phyloP scores from a whole-genome alignment of 164 flowering plant genomes.

The Malania oleifera region DNA sequence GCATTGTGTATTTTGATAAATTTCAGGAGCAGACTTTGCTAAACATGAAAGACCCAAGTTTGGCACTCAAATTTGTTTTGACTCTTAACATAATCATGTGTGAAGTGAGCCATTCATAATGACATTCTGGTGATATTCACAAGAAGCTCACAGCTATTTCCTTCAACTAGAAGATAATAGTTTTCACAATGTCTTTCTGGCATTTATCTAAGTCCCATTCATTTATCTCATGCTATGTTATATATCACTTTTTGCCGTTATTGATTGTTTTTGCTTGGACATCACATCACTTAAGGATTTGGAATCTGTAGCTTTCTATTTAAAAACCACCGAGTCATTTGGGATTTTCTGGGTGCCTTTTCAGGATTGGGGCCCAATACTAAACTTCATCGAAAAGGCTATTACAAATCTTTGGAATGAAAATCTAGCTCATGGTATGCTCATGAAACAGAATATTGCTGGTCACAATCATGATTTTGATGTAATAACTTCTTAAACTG shows the following conservation, averaged over 20 bases:
- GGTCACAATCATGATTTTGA: neutral
- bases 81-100: neutral
- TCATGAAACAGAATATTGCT: neutral
- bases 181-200: too few species aligned
- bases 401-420: conserved; percentile 47
- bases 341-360: neutral
- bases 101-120: too few species aligned
- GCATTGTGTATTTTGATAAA: too few species aligned
- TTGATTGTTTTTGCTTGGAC: too few species aligned
- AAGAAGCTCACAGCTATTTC: too few species aligned
- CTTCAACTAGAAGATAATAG: too few species aligned
- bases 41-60: too few species aligned
- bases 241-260: too few species aligned
- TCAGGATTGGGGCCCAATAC: conserved; percentile 77
- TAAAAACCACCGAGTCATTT: neutral
- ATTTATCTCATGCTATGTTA: too few species aligned
- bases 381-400: conserved; percentile 55
- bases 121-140: too few species aligned
- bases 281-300: too few species aligned
- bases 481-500: neutral
- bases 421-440: conserved; percentile 37
- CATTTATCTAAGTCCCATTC: too few species aligned
- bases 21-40: neutral
- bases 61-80: neutral
- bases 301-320: neutral